These are phyloP conservation scores for Mallotus repandus DNA, from an alignment of 441 rosid genomes.

Conservation along the genomic window DNA sequence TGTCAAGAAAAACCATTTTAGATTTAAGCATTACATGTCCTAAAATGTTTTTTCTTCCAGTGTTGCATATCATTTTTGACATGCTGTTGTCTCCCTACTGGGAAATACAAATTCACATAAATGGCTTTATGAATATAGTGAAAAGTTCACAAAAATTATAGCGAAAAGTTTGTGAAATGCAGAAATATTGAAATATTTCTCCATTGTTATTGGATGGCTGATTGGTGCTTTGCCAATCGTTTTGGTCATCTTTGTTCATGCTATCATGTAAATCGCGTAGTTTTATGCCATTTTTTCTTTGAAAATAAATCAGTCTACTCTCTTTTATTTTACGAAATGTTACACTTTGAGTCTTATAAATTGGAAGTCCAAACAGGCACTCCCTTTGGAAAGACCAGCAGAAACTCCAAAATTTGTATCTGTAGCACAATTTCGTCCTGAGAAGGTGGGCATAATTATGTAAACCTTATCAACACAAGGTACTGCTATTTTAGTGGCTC, in stretches of 20 bases:
- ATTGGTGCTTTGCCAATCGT: neutral
- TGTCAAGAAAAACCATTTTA: no score
- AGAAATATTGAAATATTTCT: neutral
- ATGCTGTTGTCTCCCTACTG: neutral
- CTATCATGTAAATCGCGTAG: neutral
- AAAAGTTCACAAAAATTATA: neutral
- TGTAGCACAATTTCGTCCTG: slow-evolving; percentile 96
- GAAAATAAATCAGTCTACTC: neutral
- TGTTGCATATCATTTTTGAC: neutral
- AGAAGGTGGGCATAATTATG: slow-evolving; percentile 74
- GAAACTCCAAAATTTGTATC: slow-evolving; percentile 66
- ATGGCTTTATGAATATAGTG: neutral
- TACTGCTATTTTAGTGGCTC: slow-evolving; percentile 34
- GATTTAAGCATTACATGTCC: neutral
- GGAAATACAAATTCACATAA: neutral
- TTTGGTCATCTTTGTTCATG: neutral
- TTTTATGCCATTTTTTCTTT: neutral
- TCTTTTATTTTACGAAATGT: neutral
- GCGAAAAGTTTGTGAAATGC: neutral
- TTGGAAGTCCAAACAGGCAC: slow-evolving; percentile 43
- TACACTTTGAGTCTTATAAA: slow-evolving; percentile 20
- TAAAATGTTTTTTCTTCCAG: no score
- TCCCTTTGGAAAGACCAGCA: slow-evolving; percentile 68
- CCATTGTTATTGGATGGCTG: neutral
- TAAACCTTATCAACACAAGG: slow-evolving; percentile 38